Evolutionary conservation across 805 yeast genomes (phyloP).

Genomic region (Starmerella cellae): DNA sequence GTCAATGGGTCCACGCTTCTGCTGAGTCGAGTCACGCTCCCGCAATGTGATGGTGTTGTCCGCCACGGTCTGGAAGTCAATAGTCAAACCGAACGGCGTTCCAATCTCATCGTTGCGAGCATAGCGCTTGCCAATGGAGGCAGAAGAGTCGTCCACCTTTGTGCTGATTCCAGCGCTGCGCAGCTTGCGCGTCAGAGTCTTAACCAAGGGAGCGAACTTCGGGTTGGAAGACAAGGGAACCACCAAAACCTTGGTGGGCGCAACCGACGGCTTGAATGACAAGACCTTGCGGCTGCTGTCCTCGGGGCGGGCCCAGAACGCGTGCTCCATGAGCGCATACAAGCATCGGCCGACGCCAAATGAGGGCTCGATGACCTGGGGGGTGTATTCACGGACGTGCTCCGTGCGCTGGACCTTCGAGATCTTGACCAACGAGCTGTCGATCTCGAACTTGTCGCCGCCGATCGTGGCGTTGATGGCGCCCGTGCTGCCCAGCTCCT

Average conservation of each 20-base stretch:
- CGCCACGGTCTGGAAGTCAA: conserved; percentile 82
- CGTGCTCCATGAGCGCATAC: conserved; percentile 85
- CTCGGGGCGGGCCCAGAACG: conserved; percentile 89
- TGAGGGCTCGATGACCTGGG: conserved; percentile 97
- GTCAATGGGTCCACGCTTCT: conserved; percentile 80
- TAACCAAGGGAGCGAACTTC: conserved; percentile 61
- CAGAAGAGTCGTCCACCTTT: conserved; percentile 93
- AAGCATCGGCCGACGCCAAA: conserved; percentile 97
- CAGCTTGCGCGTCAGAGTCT: conserved; percentile 53
- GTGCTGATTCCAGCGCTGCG: conserved; percentile 78
- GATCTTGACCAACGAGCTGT: conserved; percentile 55
- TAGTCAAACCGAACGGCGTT: conserved; percentile 96
- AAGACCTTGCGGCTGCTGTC: conserved; percentile 77
- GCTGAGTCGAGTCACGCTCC: conserved; percentile 94
- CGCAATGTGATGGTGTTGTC: conserved; percentile 86
- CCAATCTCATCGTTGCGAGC: conserved; percentile 98
- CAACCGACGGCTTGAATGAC: conserved; percentile 87
- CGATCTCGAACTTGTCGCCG: conserved; percentile 63
- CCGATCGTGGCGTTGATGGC: conserved; percentile 55
- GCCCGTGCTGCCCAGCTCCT: conserved; percentile 49
- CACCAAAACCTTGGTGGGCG: conserved; percentile 92
- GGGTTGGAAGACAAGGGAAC: conserved; percentile 86
- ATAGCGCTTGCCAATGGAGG: conserved; percentile 94
- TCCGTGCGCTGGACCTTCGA: conserved; percentile 68
- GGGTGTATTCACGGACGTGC: conserved; percentile 89